Evolutionary conservation across 345 rosid genomes (phyloP).

Genomic region (Clarkia xantiana): DNA sequence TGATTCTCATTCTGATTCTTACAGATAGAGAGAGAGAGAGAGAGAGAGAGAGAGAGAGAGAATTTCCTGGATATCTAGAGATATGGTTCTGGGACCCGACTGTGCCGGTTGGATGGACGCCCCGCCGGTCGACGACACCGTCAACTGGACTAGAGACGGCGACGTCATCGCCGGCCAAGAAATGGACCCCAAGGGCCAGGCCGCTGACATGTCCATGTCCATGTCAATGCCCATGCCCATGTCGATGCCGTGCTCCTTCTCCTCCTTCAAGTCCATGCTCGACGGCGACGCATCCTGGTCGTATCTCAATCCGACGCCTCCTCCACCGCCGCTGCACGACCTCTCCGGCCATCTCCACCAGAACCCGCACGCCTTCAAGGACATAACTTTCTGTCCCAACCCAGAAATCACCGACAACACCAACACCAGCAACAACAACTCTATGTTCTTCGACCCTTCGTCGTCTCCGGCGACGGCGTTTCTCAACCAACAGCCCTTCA

Average conservation of each 20-base stretch:
- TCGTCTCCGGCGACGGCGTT: conserved; percentile 18
- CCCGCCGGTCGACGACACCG: conserved; percentile 23
- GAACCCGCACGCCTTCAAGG: conserved; percentile 17
- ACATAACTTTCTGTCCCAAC: too few relatives aligned
- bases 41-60: conserved; percentile 1
- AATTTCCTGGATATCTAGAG: too few relatives aligned
- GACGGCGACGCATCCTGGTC: conserved; percentile 28
- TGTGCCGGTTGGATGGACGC: conserved; percentile 49
- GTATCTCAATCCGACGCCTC: conserved; percentile 23
- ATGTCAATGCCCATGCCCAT: conserved; percentile 1
- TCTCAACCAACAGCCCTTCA: conserved; percentile 1
- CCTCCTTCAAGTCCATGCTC: conserved; percentile 55
- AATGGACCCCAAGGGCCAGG: conserved; percentile 11
- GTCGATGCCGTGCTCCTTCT: conserved; percentile 5
- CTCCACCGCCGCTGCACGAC: conserved; percentile 29
- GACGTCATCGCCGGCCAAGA: conserved; percentile 9
- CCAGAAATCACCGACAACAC: too few relatives aligned
- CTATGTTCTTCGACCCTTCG: conserved; percentile 34
- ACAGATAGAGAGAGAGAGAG: not conserved
- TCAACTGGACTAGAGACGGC: conserved; percentile 42
- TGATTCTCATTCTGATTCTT: not conserved
- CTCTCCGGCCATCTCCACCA: conserved; percentile 31
- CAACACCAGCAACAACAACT: conserved; percentile 24
- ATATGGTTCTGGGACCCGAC: conserved; percentile 52
- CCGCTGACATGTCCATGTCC: conserved; percentile 17